These are phyloP conservation scores for Phoenix roebelenii DNA, from an alignment of 176 grass and related monocot genomes.

Conservation along the genomic window DNA sequence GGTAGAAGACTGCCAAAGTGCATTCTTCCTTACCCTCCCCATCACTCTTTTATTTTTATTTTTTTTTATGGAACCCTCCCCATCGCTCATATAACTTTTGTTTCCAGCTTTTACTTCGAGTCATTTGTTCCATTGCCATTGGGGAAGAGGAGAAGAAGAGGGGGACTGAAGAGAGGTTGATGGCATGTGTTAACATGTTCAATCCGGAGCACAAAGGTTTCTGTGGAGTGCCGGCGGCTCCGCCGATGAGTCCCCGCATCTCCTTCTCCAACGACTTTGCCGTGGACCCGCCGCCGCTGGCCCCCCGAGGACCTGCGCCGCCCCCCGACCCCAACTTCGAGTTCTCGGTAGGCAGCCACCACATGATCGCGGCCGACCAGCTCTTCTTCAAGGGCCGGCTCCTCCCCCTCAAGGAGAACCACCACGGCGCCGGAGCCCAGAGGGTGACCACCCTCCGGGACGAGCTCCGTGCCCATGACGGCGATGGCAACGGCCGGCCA, in stretches of 20 bases:
- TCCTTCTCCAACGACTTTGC: conserved; percentile 98
- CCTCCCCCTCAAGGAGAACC: conserved; percentile 60
- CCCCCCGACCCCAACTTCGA: conserved; percentile 79
- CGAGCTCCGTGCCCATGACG: conserved; percentile 37
- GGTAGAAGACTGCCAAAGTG: no score
- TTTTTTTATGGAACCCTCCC: no score
- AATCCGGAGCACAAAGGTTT: conserved; percentile 31
- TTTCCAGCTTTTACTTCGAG: no score
- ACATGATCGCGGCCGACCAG: conserved; percentile 95
- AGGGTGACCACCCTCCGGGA: conserved; percentile 42
- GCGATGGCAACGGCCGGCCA: conserved; percentile 14
- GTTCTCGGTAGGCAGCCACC: conserved; percentile 76
- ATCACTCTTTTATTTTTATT: no score
- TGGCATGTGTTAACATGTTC: conserved; percentile 98
- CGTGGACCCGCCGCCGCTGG: conserved; percentile 42
- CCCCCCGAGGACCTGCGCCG: conserved; percentile 31
- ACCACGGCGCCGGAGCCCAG: conserved; percentile 1
- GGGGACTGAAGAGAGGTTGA: conserved; percentile 4
- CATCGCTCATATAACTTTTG: no score
- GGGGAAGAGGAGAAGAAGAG: no score
- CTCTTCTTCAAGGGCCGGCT: conserved; percentile 97
- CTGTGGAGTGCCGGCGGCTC: not conserved
- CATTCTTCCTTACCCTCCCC: no score
- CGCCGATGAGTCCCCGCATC: conserved; percentile 60
- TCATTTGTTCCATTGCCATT: no score